Evolutionary conservation across 2,329 filamentous ascomycete species (phyloP).

Genomic region (Botrytis aclada): DNA sequence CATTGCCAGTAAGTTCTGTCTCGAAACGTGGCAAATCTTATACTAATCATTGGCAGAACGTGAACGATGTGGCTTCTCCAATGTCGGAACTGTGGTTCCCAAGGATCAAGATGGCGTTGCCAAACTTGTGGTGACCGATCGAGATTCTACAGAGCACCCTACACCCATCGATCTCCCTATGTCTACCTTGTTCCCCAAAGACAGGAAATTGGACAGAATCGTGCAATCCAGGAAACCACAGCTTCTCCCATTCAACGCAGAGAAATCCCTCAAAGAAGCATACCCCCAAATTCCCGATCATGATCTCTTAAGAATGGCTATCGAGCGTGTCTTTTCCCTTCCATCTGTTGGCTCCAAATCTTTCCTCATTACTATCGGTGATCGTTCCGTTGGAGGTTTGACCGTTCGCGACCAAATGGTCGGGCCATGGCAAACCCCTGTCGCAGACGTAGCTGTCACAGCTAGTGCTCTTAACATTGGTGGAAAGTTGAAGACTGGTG

Average conservation of each 20-base stretch:
- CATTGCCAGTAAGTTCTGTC: slow-evolving; percentile 52
- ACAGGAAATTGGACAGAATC: slow-evolving; percentile 73
- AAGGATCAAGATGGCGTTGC: slow-evolving; percentile 61
- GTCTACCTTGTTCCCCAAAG: slow-evolving; percentile 82
- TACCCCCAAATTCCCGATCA: slow-evolving; percentile 36
- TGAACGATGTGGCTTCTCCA: slow-evolving; percentile 88
- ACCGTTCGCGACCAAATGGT: slow-evolving; percentile 93
- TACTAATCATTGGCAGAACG: slow-evolving; percentile 48
- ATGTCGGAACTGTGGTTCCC: slow-evolving; percentile 75
- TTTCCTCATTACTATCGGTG: slow-evolving; percentile 95
- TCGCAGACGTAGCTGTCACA: slow-evolving; percentile 91
- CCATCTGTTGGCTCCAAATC: slow-evolving; percentile 95
- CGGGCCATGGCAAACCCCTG: slow-evolving; percentile 91
- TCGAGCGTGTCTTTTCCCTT: slow-evolving; percentile 76
- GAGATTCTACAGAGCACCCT: slow-evolving; percentile 70
- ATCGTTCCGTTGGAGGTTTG: slow-evolving; percentile 86
- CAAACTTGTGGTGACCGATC: slow-evolving; percentile 75
- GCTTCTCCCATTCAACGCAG: slow-evolving; percentile 69
- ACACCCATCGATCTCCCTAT: slow-evolving; percentile 86
- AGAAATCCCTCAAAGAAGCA: slow-evolving; percentile 59
- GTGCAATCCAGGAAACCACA: slow-evolving; percentile 67
- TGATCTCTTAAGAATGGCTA: slow-evolving; percentile 58
- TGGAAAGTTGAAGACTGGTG: slow-evolving; percentile 71
- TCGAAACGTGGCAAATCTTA: neutral
- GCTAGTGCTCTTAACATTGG: slow-evolving; percentile 70